Conservation (phyloP, 208 protist species). For the Endotrypanum monterogeii region DNA sequence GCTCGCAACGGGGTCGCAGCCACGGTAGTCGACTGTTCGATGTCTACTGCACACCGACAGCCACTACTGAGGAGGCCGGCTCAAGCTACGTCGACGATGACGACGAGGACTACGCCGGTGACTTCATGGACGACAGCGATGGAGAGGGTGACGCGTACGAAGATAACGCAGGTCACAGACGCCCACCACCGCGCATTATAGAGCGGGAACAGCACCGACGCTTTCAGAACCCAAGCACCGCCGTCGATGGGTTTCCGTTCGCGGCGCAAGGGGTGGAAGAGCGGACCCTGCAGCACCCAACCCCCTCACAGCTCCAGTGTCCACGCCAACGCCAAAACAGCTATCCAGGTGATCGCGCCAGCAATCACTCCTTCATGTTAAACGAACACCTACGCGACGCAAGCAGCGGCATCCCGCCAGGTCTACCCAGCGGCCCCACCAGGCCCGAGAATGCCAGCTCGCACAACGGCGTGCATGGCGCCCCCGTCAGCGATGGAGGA, state of each 20-base stretch:
- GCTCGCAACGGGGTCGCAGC: slow-evolving; percentile 37
- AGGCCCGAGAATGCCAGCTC: neutral
- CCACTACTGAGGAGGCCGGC: slow-evolving; percentile 81
- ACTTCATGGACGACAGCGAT: slow-evolving; percentile 27
- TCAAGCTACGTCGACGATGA: slow-evolving; percentile 46
- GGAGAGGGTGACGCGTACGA: slow-evolving; percentile 23
- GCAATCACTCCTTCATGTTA: neutral
- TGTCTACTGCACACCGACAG: slow-evolving; percentile 49
- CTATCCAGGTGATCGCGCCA: slow-evolving; percentile 12
- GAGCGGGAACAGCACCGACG: slow-evolving; percentile 85
- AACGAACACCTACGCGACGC: neutral
- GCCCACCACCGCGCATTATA: slow-evolving; percentile 77
- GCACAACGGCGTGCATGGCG: slow-evolving; percentile 8
- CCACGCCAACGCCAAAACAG: slow-evolving; percentile 10
- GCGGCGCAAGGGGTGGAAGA: neutral
- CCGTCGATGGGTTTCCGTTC: slow-evolving; percentile 17
- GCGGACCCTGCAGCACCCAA: slow-evolving; percentile 1
- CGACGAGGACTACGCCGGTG: slow-evolving; percentile 25
- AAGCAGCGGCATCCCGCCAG: neutral
- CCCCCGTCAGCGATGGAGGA: slow-evolving; percentile 20
- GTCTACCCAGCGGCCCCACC: neutral
- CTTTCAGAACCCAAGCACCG: slow-evolving; percentile 12
- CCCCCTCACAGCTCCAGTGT: slow-evolving; percentile 9
- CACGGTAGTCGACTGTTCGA: slow-evolving; percentile 22
- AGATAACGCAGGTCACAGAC: slow-evolving; percentile 13